Base-by-base conservation (phyloP, 208 protist genomes). In the Trypanosoma melophagium region DNA sequence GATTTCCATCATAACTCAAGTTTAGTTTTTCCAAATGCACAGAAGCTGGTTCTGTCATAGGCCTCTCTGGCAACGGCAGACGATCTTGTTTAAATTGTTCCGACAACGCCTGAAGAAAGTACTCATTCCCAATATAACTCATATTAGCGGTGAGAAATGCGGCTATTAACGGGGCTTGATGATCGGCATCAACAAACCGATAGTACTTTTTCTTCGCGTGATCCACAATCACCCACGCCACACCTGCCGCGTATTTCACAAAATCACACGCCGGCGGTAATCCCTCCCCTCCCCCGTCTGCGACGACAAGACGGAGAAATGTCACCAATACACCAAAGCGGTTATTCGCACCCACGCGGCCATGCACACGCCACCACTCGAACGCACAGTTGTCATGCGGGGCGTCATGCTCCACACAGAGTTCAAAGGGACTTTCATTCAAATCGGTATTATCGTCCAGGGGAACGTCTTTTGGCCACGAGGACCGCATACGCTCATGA, bases 141-240 rank as follows among this genome's bases (percentile, higher is more conserved):
- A 74, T 68, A 53, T 82, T 80, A 1, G 78, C 80, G 12, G 85
- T 69, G 31, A 90, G 66, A 44, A 71, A 76, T 55, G 74, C 68
- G 24, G 79, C 49, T 7, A 87, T 59, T 24, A 78, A 58, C 0
- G 84, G 80, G 16, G 79, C 60, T 21, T 79, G 76, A 19, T 74
- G 53, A 58, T 87, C 84, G 2, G 79, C 28, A n/a, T 74, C 61
- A 60, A 73, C 78, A 69, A 87, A 90, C 3, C 81, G 81, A 53
- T 86, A 87, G 55, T 84, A 83, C 57, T 78, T 75, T 21, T 73
- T 63, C 16, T 70, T n/a, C 17, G 76, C 58, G 61, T 85, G 70
- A 63, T 87, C 84, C 5, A 79, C 73, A 52, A 90, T 71, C 16
- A 77, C 78, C 84, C 84, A 90, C 8, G 78, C 72, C 24, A 90